Conservation (phyloP, 2,329 filamentous ascomycete species). For the Sporothrix luriei region DNA sequence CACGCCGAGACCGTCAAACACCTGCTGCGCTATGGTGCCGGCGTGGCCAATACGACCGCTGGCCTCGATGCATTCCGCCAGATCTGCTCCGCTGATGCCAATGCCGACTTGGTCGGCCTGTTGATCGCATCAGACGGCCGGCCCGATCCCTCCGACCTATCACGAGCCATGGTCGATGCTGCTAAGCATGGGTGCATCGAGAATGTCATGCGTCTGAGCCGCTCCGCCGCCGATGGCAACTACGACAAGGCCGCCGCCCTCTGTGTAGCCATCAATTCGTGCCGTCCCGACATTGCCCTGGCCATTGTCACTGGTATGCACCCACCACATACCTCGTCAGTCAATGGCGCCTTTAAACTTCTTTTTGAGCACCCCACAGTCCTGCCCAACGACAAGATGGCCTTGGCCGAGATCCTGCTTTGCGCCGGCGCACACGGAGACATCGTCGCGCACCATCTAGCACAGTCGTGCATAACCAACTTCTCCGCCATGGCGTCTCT, state of each 20-base stretch:
- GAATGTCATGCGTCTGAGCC: conserved; percentile 55
- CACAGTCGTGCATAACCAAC: conserved; percentile 52
- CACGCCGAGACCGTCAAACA: conserved; percentile 51
- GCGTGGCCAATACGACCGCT: conserved; percentile 51
- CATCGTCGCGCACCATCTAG: conserved; percentile 51
- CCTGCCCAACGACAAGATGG: conserved; percentile 53
- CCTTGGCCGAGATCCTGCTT: conserved; percentile 58
- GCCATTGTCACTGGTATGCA: conserved; percentile 57
- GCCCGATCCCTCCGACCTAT: conserved; percentile 49
- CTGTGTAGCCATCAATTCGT: conserved; percentile 52
- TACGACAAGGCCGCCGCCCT: conserved; percentile 57
- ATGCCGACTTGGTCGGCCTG: conserved; percentile 52
- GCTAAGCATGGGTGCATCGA: conserved; percentile 53
- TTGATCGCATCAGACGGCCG: conserved; percentile 54
- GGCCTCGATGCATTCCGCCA: conserved; percentile 58
- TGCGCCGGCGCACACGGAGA: conserved; percentile 61
- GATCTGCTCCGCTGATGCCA: conserved; percentile 51
- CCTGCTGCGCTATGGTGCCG: conserved; percentile 56
- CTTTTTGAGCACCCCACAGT: conserved; percentile 53
- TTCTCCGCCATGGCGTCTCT: conserved; percentile 59
- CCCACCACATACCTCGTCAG: conserved; percentile 52
- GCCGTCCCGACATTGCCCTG: conserved; percentile 57
- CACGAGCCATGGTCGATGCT: conserved; percentile 57
- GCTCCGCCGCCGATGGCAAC: conserved; percentile 57
- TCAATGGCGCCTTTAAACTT: conserved; percentile 56